phyloP scores from a whole-genome alignment of 2,329 filamentous ascomycete genomes.

The Clarireedia sp. region DNA sequence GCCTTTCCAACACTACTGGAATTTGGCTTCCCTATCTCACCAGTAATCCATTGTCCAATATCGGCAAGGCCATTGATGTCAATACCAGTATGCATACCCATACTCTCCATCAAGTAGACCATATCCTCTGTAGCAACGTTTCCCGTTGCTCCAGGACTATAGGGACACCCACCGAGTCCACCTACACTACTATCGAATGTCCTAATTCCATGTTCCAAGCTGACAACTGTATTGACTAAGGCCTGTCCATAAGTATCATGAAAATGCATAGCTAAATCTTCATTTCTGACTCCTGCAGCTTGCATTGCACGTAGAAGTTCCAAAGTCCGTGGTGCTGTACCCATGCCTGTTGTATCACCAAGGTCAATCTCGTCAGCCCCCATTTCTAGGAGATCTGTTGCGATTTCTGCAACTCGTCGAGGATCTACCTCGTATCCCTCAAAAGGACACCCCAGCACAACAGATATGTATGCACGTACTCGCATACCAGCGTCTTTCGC shows the following conservation, averaged over 20 bases:
- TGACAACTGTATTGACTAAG: conserved; percentile 71
- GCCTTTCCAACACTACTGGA: conserved; percentile 62
- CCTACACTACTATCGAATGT: conserved; percentile 75
- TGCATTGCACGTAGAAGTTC: conserved; percentile 57
- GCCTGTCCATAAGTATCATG: conserved; percentile 86
- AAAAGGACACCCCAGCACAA: conserved; percentile 74
- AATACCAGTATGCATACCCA: conserved; percentile 69
- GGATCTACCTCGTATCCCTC: conserved; percentile 58
- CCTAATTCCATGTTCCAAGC: conserved; percentile 67
- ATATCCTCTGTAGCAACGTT: conserved; percentile 82
- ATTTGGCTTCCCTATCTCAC: conserved; percentile 53
- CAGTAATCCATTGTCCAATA: conserved; percentile 65
- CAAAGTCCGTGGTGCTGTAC: conserved; percentile 63
- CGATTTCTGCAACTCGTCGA: conserved; percentile 56
- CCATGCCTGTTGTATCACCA: conserved; percentile 87
- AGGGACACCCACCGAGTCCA: conserved; percentile 78
- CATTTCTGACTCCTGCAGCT: conserved; percentile 58
- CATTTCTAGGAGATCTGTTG: conserved; percentile 66
- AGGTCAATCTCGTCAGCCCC: conserved; percentile 87
- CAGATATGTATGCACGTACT: conserved; percentile 73
- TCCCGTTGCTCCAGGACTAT: conserved; percentile 75
- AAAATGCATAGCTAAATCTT: conserved; percentile 75
- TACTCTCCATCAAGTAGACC: conserved; percentile 67
- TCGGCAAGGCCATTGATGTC: conserved; percentile 58
- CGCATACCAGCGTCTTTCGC: conserved; percentile 58